Percentiles rank a stretch among this genome's conserved stretches.
Conservation (phyloP, 805 yeast species). For the Barnettozyma pratensis region DNA sequence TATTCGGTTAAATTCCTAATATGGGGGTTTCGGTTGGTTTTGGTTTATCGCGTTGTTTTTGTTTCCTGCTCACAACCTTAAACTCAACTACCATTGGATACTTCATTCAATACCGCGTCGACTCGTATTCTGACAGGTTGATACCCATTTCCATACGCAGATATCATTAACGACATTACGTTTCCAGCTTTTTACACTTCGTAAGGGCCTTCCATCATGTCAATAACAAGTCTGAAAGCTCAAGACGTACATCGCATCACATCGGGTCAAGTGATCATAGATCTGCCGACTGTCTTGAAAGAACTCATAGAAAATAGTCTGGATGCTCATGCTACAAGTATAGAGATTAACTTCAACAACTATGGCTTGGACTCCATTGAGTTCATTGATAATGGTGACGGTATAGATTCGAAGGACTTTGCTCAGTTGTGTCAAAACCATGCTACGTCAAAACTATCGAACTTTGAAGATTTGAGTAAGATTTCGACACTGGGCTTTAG, state of each 20-base stretch:
- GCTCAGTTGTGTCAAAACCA: slow-evolving; percentile 52
- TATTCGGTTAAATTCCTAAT: background rate
- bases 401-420: slow-evolving; percentile 51
- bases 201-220: slow-evolving; percentile 1
- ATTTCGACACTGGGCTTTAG: slow-evolving; percentile 67
- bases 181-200: no score
- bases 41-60: background rate
- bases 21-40: background rate
- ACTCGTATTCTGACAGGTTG: no score
- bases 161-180: no score
- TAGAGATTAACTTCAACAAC: slow-evolving; percentile 64
- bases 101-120: no score
- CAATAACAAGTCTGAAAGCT: slow-evolving; percentile 1
- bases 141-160: no score
- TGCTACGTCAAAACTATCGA: slow-evolving; percentile 58
- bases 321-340: slow-evolving; percentile 67
- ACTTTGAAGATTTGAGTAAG: slow-evolving; percentile 48
- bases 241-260: slow-evolving; percentile 71
- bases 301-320: slow-evolving; percentile 84
- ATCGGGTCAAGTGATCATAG: slow-evolving; percentile 90
- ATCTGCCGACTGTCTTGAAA: slow-evolving; percentile 70
- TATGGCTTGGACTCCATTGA: slow-evolving; percentile 72
- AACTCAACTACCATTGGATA: no score
- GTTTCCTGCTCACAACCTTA: background rate
- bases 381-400: slow-evolving; percentile 63